Evolutionary conservation across 257 asterid genomes (phyloP).

Genomic region (Ilex aquifolium): DNA sequence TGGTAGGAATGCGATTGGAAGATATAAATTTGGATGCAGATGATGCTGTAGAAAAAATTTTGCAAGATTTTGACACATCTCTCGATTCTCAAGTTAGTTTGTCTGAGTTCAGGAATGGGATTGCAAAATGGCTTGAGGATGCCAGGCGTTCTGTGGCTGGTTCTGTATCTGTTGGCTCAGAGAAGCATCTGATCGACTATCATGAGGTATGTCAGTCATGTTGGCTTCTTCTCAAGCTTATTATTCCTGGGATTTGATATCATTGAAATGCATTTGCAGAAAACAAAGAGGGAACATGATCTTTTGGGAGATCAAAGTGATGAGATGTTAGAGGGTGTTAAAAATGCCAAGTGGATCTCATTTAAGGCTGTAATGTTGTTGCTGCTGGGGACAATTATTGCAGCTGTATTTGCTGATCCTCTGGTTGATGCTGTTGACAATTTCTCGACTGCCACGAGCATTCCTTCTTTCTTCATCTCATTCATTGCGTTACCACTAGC

Average conservation of each 20-base stretch:
- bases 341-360: slow-evolving; percentile 37
- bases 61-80: slow-evolving; percentile 67
- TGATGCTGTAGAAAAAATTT: slow-evolving; percentile 54
- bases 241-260: neutral
- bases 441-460: slow-evolving; percentile 75
- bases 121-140: slow-evolving; percentile 63
- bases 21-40: slow-evolving; percentile 53
- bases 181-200: slow-evolving; percentile 46
- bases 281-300: slow-evolving; percentile 49
- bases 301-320: slow-evolving; percentile 58
- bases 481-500: slow-evolving; percentile 86
- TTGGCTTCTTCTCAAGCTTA: neutral
- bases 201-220: slow-evolving; percentile 47
- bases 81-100: slow-evolving; percentile 39
- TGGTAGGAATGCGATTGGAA: slow-evolving; percentile 62
- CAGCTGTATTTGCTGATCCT: slow-evolving; percentile 96
- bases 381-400: slow-evolving; percentile 69
- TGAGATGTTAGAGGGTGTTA: slow-evolving; percentile 53
- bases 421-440: slow-evolving; percentile 81
- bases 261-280: neutral
- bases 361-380: slow-evolving; percentile 62
- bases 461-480: slow-evolving; percentile 87
- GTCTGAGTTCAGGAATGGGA: slow-evolving; percentile 51
- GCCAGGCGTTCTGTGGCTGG: slow-evolving; percentile 41
- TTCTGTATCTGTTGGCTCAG: slow-evolving; percentile 39